Conservation (phyloP, 2,329 filamentous ascomycete genomes). For the Aspergillus pseudoglaucus region DNA sequence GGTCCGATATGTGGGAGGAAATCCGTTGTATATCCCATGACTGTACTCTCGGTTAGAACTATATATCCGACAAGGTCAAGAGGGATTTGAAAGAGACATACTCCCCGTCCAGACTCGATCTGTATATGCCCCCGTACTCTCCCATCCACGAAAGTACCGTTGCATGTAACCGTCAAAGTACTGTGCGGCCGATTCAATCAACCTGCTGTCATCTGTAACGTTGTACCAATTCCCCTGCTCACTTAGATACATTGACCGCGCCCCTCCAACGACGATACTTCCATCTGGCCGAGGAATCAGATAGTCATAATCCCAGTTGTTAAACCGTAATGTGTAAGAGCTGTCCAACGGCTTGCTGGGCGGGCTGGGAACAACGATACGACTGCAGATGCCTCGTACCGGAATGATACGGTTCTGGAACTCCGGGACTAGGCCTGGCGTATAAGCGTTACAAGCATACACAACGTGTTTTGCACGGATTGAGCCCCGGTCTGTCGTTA, state of each 20-base stretch:
- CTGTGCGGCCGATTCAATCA: constrained; percentile 41
- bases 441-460: constrained; percentile 79
- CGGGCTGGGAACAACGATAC: constrained; percentile 21
- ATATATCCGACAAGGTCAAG: too few species aligned
- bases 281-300: constrained; percentile 54
- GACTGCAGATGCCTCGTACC: constrained; percentile 52
- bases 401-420: constrained; percentile 70
- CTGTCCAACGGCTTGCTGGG: constrained; percentile 24
- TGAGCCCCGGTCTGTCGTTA: constrained; percentile 63
- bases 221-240: constrained; percentile 40
- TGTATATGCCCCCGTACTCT: constrained; percentile 24
- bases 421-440: constrained; percentile 63
- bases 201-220: constrained; percentile 41
- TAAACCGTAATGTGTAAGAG: constrained; percentile 58
- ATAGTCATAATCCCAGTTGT: constrained; percentile 56
- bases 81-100: constrained; percentile 14
- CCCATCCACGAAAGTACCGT: constrained; percentile 30
- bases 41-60: constrained; percentile 11
- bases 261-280: constrained; percentile 57
- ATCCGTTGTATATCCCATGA: constrained; percentile 49
- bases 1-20: constrained; percentile 49
- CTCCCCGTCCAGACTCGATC: constrained; percentile 31
- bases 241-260: constrained; percentile 40
- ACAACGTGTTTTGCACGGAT: constrained; percentile 60
- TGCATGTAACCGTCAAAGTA: constrained; percentile 37